Conservation (phyloP, 331 rosid species). For the Cydonia oblonga region DNA sequence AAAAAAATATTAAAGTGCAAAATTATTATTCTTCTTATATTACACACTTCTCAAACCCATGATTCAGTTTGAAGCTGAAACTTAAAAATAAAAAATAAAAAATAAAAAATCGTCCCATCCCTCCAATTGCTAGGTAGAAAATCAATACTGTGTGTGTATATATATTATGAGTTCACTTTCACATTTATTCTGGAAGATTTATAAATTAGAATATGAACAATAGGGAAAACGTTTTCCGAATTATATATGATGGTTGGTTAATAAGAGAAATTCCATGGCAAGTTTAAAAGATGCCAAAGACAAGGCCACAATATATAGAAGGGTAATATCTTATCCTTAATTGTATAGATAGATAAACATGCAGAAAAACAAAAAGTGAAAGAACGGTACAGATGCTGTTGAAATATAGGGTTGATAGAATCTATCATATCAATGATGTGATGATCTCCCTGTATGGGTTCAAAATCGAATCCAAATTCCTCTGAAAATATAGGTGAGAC, state of each 20-base stretch:
- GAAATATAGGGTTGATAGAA: neutral
- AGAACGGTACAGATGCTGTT: neutral
- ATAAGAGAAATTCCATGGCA: too few species aligned
- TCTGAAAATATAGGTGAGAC: neutral
- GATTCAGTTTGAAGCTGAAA: neutral
- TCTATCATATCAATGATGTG: neutral
- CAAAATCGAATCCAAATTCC: neutral
- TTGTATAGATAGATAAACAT: neutral
- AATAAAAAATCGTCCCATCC: too few species aligned
- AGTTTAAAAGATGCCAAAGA: slow-evolving; percentile 1
- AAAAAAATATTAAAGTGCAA: too few species aligned
- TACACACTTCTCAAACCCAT: neutral
- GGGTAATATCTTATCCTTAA: neutral
- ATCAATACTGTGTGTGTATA: too few species aligned
- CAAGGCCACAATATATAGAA: neutral
- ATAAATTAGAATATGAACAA: too few species aligned
- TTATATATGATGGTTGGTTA: too few species aligned
- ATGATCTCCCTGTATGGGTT: neutral
- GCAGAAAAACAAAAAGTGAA: neutral
- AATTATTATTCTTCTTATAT: too few species aligned
- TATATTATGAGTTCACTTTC: too few species aligned
- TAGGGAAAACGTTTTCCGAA: too few species aligned
- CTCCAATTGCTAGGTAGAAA: too few species aligned
- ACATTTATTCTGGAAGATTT: too few species aligned
- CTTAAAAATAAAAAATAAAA: too few species aligned